Conservation (phyloP, 2,329 filamentous ascomycete genomes). For the Ascochyta clinopodiicola region DNA sequence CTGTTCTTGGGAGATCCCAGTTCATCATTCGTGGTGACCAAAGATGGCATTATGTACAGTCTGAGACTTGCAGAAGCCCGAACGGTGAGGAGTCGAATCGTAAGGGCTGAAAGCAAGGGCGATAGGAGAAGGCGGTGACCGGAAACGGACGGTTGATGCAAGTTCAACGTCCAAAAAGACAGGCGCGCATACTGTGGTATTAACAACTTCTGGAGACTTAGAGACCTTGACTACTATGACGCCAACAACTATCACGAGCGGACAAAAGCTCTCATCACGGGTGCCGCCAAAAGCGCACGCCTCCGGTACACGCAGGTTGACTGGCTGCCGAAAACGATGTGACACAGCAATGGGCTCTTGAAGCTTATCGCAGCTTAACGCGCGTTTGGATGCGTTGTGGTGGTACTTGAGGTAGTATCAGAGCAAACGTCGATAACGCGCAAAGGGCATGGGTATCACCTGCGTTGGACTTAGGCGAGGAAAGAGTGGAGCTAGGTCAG, state of each 20-base stretch:
- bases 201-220: conserved; percentile 27
- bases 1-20: neutral
- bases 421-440: conserved; percentile 31
- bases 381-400: conserved; percentile 17
- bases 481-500: conserved; percentile 32
- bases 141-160: conserved; percentile 38
- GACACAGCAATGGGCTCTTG: conserved; percentile 30
- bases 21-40: conserved; percentile 4
- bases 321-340: conserved; percentile 30
- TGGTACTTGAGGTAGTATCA: conserved; percentile 42
- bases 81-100: conserved; percentile 8
- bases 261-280: conserved; percentile 21
- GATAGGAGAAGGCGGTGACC: conserved; percentile 15
- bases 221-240: conserved; percentile 15
- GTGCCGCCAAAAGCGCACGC: conserved; percentile 27
- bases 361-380: conserved; percentile 15
- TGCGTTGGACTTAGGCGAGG: conserved; percentile 17
- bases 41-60: conserved; percentile 9
- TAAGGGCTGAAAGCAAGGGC: conserved; percentile 14
- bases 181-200: conserved; percentile 23
- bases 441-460: conserved; percentile 29
- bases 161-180: conserved; percentile 31
- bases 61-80: conserved; percentile 2
- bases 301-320: conserved; percentile 20
- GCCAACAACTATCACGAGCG: conserved; percentile 23